Evolutionary conservation across 371 early-diverging fungal species (phyloP).

Genomic region (Circinella minor): DNA sequence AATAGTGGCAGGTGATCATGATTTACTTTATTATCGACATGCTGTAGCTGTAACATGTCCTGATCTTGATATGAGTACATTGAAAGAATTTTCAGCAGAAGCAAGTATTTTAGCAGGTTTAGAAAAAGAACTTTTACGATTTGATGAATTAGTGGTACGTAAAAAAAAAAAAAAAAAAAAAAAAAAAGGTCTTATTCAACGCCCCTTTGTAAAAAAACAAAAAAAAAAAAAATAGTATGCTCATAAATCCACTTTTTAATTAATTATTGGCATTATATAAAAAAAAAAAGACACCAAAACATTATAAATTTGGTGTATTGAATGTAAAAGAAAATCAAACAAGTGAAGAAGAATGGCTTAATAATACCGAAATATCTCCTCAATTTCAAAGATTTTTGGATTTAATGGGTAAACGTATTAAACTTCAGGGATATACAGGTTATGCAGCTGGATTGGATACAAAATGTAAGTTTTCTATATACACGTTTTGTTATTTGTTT

Average conservation of each 20-base stretch:
- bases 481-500: no score
- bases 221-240: no score
- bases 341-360: slow-evolving; percentile 78
- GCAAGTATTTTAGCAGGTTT: slow-evolving; percentile 51
- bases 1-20: slow-evolving; percentile 14
- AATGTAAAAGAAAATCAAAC: slow-evolving; percentile 67
- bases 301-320: slow-evolving; percentile 83
- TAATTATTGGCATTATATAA: not conserved
- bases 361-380: slow-evolving; percentile 65
- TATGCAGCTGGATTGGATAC: slow-evolving; percentile 87
- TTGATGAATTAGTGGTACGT: slow-evolving; percentile 57
- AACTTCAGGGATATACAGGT: slow-evolving; percentile 75
- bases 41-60: slow-evolving; percentile 33
- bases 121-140: slow-evolving; percentile 59
- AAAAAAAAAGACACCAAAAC: slow-evolving; percentile 57
- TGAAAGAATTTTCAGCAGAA: slow-evolving; percentile 44
- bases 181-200: no score
- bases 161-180: no score
- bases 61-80: slow-evolving; percentile 30
- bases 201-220: no score
- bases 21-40: slow-evolving; percentile 26
- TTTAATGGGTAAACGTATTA: slow-evolving; percentile 74
- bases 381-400: slow-evolving; percentile 68
- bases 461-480: slow-evolving; percentile 53
- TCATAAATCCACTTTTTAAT: not conserved